Percentiles rank a stretch among this genome's conserved stretches.
phyloP scores from a whole-genome alignment of 202 grass and related monocot species.

The Musa balbisiana region DNA sequence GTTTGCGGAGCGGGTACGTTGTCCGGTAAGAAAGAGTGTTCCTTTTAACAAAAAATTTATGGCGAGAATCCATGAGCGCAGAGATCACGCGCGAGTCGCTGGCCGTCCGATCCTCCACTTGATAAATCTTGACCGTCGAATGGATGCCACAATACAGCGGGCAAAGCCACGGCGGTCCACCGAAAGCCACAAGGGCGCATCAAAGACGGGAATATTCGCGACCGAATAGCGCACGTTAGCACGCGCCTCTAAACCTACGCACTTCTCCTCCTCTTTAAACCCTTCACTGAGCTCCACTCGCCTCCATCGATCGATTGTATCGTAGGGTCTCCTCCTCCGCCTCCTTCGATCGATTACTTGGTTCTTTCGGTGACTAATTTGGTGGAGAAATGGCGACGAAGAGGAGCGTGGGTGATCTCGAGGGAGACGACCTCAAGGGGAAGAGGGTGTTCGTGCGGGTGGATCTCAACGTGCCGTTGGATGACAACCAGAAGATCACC shows the following conservation, averaged over 20 bases:
- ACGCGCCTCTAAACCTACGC: background rate
- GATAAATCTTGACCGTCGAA: no score
- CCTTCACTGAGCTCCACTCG: background rate
- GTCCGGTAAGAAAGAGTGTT: no score
- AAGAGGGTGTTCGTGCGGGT: conserved; percentile 57
- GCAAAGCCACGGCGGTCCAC: background rate
- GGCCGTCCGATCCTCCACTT: background rate
- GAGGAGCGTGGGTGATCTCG: conserved; percentile 54
- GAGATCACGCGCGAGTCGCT: background rate
- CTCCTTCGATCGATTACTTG: background rate
- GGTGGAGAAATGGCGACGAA: conserved; percentile 55
- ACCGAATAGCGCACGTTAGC: background rate
- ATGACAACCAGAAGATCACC: conserved; percentile 46
- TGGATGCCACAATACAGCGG: no score
- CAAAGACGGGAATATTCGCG: background rate
- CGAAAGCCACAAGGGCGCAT: background rate
- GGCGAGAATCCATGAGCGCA: background rate
- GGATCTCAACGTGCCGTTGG: conserved; percentile 59
- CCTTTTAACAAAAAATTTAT: background rate
- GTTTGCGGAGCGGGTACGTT: no score
- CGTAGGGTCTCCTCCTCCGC: background rate
- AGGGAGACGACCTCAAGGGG: conserved; percentile 39
- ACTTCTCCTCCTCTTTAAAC: background rate
- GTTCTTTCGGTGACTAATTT: conserved; percentile 15
- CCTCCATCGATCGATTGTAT: background rate